Evolutionary conservation across 1,284 basidiomycete species (phyloP), one percentile per base, ranked within the genome.

Genomic region (Pyrrhoderma noxium): DNA sequence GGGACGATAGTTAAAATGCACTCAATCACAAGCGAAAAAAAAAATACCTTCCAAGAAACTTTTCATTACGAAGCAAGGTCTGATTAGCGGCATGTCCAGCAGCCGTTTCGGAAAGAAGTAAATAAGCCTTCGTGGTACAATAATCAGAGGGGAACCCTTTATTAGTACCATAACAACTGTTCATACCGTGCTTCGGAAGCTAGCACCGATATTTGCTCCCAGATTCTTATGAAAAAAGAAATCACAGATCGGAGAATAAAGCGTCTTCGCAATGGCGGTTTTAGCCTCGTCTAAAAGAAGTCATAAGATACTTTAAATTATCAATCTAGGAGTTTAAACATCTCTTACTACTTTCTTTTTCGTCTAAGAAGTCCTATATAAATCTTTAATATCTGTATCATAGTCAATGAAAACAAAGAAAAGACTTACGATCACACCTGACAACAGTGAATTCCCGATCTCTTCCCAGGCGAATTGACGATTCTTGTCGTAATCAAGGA

Each of bases 371-470:
- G 21, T 55, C 53, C 53, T 54, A 19, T 5, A 3, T 11, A 11
- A 5, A 31, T 31, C 11, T 14, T 34, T 42, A 19, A 19, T 18
- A 35, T 41, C 34, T 39, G 8, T 23, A 4, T 42, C 18, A 45
- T 44, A 13, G 2, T 37, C 42, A 7, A n/a, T 11, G 42, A 35
- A 16, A 3, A 37, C 54, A 41, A 7, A 48, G 23, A 13, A 35
- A 47, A 8, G 34, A 41, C 51, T 56, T 54, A 75, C 72, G 49
- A 75, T 59, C 40, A 76, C 54, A 2, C 73, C 73, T 1, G 73
- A 73, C 31, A 76, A 52, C 14, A 76, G 56, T 16, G 67, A 63
- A 25, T 62, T 56, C 19, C 66, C 65, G 14, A 67, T 58, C 21
- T 49, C 53, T 59, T 74, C 70, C 73, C 73, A 76, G 8, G 56